A percentile compares a stretch with the other conserved stretches of the same genome.
Conservation (phyloP, 2,329 filamentous ascomycete genomes). For the Huntiella bhutanensis region DNA sequence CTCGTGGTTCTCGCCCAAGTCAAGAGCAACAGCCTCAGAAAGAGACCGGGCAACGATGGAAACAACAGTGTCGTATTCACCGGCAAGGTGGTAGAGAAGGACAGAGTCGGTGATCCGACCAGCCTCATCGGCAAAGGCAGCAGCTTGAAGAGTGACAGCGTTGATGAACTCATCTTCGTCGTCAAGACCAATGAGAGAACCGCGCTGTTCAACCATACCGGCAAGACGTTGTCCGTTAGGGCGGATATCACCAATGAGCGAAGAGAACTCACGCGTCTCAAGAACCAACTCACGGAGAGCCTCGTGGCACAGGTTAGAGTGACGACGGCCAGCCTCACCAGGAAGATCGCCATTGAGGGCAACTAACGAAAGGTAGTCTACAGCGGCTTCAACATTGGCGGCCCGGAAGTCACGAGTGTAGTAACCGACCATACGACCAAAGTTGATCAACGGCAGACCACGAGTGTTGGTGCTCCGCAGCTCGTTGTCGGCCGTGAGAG, state of each 20-base stretch:
- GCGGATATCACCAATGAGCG: slow-evolving; percentile 77
- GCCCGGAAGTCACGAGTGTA: slow-evolving; percentile 94
- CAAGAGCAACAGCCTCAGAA: slow-evolving; percentile 72
- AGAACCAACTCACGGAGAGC: slow-evolving; percentile 83
- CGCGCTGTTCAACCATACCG: slow-evolving; percentile 73
- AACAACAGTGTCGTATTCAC: slow-evolving; percentile 90
- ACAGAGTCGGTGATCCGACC: slow-evolving; percentile 87
- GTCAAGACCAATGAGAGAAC: slow-evolving; percentile 59
- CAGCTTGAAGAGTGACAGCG: slow-evolving; percentile 83
- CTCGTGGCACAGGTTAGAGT: slow-evolving; percentile 72
- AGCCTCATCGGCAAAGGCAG: slow-evolving; percentile 82
- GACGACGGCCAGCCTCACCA: slow-evolving; percentile 54
- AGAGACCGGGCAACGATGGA: slow-evolving; percentile 74
- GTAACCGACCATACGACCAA: slow-evolving; percentile 79
- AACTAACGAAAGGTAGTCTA: slow-evolving; percentile 82
- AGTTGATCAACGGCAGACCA: slow-evolving; percentile 69
- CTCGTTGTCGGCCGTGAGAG: slow-evolving; percentile 54
- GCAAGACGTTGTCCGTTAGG: slow-evolving; percentile 69
- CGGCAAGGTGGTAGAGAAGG: slow-evolving; percentile 80
- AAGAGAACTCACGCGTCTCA: slow-evolving; percentile 92
- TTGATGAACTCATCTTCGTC: slow-evolving; percentile 72
- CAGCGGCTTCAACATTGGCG: slow-evolving; percentile 70
- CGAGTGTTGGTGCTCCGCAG: slow-evolving; percentile 46
- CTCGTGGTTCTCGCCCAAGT: slow-evolving; percentile 65
- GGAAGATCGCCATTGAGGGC: slow-evolving; percentile 75